Percentiles rank a stretch among this genome's conserved stretches.
These are phyloP conservation scores for Cryptosporidium meleagridis DNA, from an alignment of 169 alveolate species.

Conservation along the genomic window DNA sequence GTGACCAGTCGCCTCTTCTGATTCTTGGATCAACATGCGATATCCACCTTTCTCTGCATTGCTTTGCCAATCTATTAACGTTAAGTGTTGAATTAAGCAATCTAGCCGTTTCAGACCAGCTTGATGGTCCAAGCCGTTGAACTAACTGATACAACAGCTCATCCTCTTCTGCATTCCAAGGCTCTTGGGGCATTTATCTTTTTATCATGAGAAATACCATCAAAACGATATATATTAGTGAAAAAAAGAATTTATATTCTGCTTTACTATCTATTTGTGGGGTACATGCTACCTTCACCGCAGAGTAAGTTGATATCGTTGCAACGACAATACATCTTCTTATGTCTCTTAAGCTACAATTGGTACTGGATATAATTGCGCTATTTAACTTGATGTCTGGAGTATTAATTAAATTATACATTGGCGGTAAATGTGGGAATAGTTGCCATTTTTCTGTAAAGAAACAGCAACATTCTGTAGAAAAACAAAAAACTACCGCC, in stretches of 20 bases:
- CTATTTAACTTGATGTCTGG: conserved; percentile 34
- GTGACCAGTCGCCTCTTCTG: conserved; percentile 83
- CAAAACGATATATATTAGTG: background rate
- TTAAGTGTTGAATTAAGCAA: conserved; percentile 81
- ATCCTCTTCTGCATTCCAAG: conserved; percentile 82
- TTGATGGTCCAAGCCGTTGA: conserved; percentile 83
- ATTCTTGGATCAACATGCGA: conserved; percentile 85
- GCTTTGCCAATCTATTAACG: conserved; percentile 82
- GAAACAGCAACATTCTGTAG: background rate
- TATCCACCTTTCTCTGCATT: conserved; percentile 89
- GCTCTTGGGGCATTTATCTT: conserved; percentile 76
- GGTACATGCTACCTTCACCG: conserved; percentile 61
- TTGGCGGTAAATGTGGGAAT: conserved; percentile 45
- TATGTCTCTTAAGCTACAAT: conserved; percentile 13
- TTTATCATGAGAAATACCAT: conserved; percentile 55
- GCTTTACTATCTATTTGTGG: conserved; percentile 13
- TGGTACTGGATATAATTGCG: conserved; percentile 16
- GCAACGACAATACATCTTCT: conserved; percentile 70
- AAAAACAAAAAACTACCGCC: background rate
- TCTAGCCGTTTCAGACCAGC: conserved; percentile 88
- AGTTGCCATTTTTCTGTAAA: background rate
- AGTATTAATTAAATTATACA: background rate
- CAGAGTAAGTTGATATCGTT: conserved; percentile 50
- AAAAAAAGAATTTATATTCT: conserved; percentile 6
- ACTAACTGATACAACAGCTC: conserved; percentile 82